phyloP scores from a whole-genome alignment of 2,329 filamentous ascomycete species.

The Neopestalotiopsis sp. region DNA sequence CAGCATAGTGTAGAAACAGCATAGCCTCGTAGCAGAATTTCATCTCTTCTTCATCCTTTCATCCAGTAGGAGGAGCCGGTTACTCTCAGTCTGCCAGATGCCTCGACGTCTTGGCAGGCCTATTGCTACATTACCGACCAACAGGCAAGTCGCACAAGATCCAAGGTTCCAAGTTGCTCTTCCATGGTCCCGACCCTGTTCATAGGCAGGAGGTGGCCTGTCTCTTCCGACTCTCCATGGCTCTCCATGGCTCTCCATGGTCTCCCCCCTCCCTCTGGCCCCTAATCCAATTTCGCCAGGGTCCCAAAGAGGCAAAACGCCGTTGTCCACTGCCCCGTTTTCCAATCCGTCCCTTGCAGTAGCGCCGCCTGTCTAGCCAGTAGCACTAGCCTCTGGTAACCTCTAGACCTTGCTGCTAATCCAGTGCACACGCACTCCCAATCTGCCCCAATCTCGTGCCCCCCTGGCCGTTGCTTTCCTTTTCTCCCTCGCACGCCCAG shows the following conservation, averaged over 20 bases:
- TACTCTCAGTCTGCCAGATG: not conserved
- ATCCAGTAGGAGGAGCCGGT: not conserved
- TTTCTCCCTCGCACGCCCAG: constrained; percentile 17
- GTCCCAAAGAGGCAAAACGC: constrained; percentile 3
- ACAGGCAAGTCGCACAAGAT: not conserved
- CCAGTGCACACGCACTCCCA: constrained; percentile 16
- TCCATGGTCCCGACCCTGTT: not conserved
- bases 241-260: not conserved
- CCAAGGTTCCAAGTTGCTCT: not conserved
- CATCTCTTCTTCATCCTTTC: not conserved
- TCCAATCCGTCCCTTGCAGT: constrained; percentile 16
- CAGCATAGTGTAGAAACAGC: not conserved
- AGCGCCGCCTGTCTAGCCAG: constrained; percentile 10
- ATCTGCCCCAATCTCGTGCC: not conserved
- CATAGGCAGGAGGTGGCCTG: not conserved
- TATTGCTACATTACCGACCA: not conserved
- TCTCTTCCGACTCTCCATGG: not conserved
- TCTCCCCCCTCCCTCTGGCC: not conserved
- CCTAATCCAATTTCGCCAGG: constrained; percentile 12
- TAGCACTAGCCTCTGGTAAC: not conserved
- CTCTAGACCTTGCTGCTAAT: constrained; percentile 2
- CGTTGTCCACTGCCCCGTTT: constrained; percentile 8
- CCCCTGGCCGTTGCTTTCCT: constrained; percentile 13
- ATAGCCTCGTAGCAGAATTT: not conserved
- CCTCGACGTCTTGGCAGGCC: not conserved